Conservation (phyloP, 352 stramenopile species). For the Phytopythium montanum region DNA sequence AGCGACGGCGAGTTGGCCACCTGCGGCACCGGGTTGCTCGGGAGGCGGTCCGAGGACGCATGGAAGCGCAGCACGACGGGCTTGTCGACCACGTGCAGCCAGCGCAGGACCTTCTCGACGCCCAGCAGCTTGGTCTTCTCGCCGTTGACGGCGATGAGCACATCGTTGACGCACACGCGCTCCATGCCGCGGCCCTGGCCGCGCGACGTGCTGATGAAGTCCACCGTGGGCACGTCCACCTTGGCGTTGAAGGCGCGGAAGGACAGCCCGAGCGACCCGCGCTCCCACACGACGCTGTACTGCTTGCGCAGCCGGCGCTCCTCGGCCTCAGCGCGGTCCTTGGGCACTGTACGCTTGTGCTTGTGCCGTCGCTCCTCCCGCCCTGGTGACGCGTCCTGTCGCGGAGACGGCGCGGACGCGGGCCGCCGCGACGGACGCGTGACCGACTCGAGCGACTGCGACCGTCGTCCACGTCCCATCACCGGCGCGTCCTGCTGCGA, state of each 20-base stretch:
- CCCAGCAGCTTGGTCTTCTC: slow-evolving; percentile 73
- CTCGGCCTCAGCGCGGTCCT: slow-evolving; percentile 24
- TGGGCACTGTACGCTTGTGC: slow-evolving; percentile 9
- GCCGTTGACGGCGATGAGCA: slow-evolving; percentile 78
- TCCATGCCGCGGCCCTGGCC: slow-evolving; percentile 47
- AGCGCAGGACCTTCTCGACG: slow-evolving; percentile 71
- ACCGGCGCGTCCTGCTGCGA: not conserved
- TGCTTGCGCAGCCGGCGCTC: slow-evolving; percentile 56
- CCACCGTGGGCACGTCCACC: slow-evolving; percentile 66
- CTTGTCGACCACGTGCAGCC: slow-evolving; percentile 74
- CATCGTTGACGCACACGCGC: slow-evolving; percentile 72
- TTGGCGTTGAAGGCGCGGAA: slow-evolving; percentile 65
- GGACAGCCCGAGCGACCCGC: slow-evolving; percentile 60
- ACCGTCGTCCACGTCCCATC: not conserved
- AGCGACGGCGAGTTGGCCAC: slow-evolving; percentile 10
- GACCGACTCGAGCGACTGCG: slow-evolving; percentile 3
- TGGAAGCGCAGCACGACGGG: slow-evolving; percentile 76
- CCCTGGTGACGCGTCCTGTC: not conserved
- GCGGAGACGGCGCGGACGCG: not conserved
- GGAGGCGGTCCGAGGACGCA: slow-evolving; percentile 67
- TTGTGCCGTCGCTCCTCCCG: slow-evolving; percentile 2
- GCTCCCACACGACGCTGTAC: slow-evolving; percentile 73
- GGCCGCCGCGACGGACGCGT: not conserved
- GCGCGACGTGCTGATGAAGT: slow-evolving; percentile 39
- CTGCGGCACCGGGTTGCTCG: slow-evolving; percentile 24